Conservation (phyloP, 352 stramenopile species). For the Pythium chondricola region DNA sequence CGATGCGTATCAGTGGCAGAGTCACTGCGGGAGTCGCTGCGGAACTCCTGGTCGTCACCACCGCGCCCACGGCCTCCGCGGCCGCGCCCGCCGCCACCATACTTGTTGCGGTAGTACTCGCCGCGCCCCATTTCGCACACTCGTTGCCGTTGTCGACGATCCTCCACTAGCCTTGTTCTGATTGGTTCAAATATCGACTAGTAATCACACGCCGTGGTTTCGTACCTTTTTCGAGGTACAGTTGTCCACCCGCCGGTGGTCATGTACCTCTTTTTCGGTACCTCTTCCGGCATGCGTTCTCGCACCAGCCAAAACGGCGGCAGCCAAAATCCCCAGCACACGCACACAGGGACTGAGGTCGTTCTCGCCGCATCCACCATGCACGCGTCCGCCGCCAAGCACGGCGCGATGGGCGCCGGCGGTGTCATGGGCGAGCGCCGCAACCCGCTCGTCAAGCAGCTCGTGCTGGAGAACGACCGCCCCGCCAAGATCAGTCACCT, state of each 20-base stretch:
- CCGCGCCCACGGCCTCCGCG: no score
- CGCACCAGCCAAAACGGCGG: constrained; percentile 6
- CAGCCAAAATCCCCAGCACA: neutral
- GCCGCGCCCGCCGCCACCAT: constrained; percentile 46
- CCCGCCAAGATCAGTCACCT: constrained; percentile 95
- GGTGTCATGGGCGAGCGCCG: constrained; percentile 45
- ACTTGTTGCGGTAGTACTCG: constrained; percentile 90
- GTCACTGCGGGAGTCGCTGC: no score
- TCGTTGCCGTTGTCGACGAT: neutral
- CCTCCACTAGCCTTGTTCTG: neutral
- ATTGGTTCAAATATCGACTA: neutral
- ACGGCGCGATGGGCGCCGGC: constrained; percentile 10
- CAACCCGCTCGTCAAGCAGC: constrained; percentile 86
- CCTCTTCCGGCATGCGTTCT: neutral
- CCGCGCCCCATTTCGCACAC: constrained; percentile 54
- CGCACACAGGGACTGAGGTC: neutral
- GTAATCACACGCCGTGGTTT: neutral
- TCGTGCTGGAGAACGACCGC: constrained; percentile 85
- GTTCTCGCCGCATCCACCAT: neutral
- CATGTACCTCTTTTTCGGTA: neutral
- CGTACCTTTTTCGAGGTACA: neutral
- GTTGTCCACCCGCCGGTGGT: neutral
- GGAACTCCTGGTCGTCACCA: no score
- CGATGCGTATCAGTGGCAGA: no score
- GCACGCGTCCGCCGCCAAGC: constrained; percentile 18